Base-by-base conservation (phyloP, 164 flowering plant genomes). In the Protea cynaroides region DNA sequence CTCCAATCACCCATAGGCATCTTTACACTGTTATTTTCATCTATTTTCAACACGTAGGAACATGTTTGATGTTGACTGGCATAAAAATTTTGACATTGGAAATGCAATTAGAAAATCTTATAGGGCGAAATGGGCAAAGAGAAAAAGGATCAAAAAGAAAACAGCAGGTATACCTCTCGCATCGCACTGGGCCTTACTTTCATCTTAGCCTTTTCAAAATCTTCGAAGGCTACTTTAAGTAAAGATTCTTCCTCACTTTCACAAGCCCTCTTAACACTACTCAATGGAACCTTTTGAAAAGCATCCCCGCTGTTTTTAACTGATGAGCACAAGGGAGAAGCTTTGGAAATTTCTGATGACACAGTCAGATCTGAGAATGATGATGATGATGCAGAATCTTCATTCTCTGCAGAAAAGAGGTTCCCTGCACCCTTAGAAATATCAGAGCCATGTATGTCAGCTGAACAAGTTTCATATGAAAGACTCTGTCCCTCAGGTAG, bases 111-210 rank as follows among this genome's bases (percentile, higher is more conserved):
- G 34, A 29, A 29, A 29, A 3, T 29, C 34, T 2, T 29, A 29
- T 5, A 29, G 2, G 2, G 34, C 34, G 4, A 29, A 29, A 29
- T 29, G 34, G 34, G 5, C 34, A 29, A 2, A 29, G 34, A 29
- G 34, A 29, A 29, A 29, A 29, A 29, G 34, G 34, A 5, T 3
- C 5, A 3, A 55, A 63, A 25, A 38, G 22, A 18, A 12, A 49
- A 18, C 4, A 47, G 58, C 7, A 55, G 18, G 49, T 23, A 61
- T 89, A 95, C 99, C 98, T 92, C 99, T 70, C 97, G 77, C 99
- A 95, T 92, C 54, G 99, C 99, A 72, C 99, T 95, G 19, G 99
- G 99, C 71, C 91, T 82, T 63, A 90, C 84, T 86, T 84, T 92
- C 76, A 77, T 75, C 74, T 80, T 83, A 36, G 99, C 99, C 74